Evolutionary conservation across 2,329 filamentous ascomycete genomes (phyloP).

Genomic region (Beauveria varroae): DNA sequence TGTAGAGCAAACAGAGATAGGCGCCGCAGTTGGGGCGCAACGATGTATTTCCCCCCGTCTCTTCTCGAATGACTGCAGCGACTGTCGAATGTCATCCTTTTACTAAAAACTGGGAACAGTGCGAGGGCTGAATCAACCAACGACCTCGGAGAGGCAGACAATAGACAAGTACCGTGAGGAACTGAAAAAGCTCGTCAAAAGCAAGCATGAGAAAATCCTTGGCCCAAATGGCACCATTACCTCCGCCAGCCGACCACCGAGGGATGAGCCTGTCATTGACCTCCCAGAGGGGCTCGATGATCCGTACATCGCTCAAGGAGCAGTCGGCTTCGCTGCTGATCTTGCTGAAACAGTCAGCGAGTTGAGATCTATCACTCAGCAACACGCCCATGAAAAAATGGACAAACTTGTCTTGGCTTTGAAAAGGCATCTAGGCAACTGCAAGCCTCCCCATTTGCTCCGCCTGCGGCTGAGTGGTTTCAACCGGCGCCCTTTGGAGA

Average conservation of each 20-base stretch:
- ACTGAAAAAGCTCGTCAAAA: background rate
- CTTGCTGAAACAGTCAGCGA: background rate
- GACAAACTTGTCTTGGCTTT: background rate
- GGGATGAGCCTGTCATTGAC: background rate
- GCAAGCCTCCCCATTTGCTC: background rate
- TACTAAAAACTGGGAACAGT: background rate
- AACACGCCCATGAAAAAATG: background rate
- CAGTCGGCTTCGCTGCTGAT: background rate
- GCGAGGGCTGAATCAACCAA: background rate
- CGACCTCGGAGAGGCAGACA: background rate
- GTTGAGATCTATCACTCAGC: background rate
- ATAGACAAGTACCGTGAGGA: background rate
- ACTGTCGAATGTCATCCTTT: background rate
- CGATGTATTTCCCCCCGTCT: background rate
- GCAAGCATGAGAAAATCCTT: background rate
- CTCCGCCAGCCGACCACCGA: background rate
- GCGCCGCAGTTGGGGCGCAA: background rate
- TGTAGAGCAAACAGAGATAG: background rate
- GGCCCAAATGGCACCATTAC: background rate
- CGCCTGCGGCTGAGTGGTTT: background rate
- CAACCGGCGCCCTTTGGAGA: background rate
- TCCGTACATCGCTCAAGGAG: background rate
- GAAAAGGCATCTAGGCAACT: background rate
- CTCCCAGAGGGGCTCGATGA: background rate
- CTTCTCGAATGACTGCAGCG: background rate